phyloP scores from a whole-genome alignment of 805 yeast species.

The Saturnispora serradocipensis region DNA sequence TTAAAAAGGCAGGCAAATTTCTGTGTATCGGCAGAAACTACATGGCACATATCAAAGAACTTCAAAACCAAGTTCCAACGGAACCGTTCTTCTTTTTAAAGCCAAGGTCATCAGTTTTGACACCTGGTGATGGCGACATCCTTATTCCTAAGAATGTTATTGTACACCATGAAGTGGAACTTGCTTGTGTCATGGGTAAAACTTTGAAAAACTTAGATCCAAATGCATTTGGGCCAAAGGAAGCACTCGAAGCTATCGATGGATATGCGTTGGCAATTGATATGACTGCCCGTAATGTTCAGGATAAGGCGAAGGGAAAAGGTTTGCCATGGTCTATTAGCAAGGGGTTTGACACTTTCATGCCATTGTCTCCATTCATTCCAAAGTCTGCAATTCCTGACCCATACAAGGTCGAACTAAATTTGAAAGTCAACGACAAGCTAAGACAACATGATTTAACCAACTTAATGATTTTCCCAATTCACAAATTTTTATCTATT shows the following conservation, averaged over 20 bases:
- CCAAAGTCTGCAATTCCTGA: constrained; percentile 57
- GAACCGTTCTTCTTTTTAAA: constrained; percentile 91
- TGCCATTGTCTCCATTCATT: constrained; percentile 74
- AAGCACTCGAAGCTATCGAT: constrained; percentile 68
- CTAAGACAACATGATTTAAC: constrained; percentile 68
- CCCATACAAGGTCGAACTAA: constrained; percentile 61
- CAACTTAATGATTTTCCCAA: constrained; percentile 77
- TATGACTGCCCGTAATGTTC: constrained; percentile 93
- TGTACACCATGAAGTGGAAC: constrained; percentile 89
- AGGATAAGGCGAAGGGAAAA: constrained; percentile 85
- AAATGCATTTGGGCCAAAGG: constrained; percentile 44
- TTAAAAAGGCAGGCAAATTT: constrained; percentile 62
- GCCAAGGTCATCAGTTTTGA: constrained; percentile 72
- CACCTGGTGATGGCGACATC: constrained; percentile 64
- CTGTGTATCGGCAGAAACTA: constrained; percentile 95
- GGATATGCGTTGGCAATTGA: constrained; percentile 90
- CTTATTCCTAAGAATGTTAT: constrained; percentile 71
- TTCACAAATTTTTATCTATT: constrained; percentile 68
- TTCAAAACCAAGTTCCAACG: constrained; percentile 70
- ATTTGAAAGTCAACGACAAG: constrained; percentile 61
- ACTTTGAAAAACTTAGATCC: constrained; percentile 54
- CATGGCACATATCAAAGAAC: constrained; percentile 90
- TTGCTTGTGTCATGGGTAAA: constrained; percentile 68
- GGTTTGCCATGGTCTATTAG: constrained; percentile 97
- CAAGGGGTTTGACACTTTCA: constrained; percentile 93